Evolutionary conservation across 345 rosid species (phyloP), one percentile per base, ranked within the genome.

Genomic region (Trapa bicornis): DNA sequence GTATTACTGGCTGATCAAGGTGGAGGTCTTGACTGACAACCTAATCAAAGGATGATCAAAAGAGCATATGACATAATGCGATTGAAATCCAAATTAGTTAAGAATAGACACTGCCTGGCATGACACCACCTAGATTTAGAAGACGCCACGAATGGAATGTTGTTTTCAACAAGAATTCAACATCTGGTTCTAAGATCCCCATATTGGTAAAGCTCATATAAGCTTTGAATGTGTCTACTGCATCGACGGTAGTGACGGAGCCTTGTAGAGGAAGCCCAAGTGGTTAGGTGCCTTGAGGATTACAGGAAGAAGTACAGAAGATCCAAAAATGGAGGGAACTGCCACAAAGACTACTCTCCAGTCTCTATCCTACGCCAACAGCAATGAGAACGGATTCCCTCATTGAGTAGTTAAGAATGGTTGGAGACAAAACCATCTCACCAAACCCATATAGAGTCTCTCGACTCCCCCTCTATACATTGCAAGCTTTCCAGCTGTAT

Each of bases 391-490:
- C 29, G 29, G 29, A 22, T 22, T 10, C 45, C 17, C 13, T 39
- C 12, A 75, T 78, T 73, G 42, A 39, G 75, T 73, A 70, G 75
- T 73, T 77, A 52, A 75, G 73, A 63, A 3, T 43, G 1, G 74
- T 80, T 79, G 57, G 74, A 85, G 88, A 84, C 67, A 65, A 80
- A 84, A 74, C 74, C 88, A 74, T 75, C 80, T 77, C 89, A 87
- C 91, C 94, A 80, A 89, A 84, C 78, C 80, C 67, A 81, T 70
- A 66, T 22, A 65, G 36, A 32, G 6, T 7, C 39, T 1, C 38
- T 41, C 43, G 6, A 1, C 7, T 41, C 43, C 43, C 43, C 48
- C 13, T 0, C 6, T 64, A 60, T 47, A 75, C 56, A 43, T 67
- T 70, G 43, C 65, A 42, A 70, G 12, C 61, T 14, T 65, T 32